Percentiles rank a stretch among this genome's conserved stretches.
These are phyloP conservation scores for Sporobolomyces phaffii DNA, from an alignment of 768 basidiomycete species.

Conservation along the genomic window DNA sequence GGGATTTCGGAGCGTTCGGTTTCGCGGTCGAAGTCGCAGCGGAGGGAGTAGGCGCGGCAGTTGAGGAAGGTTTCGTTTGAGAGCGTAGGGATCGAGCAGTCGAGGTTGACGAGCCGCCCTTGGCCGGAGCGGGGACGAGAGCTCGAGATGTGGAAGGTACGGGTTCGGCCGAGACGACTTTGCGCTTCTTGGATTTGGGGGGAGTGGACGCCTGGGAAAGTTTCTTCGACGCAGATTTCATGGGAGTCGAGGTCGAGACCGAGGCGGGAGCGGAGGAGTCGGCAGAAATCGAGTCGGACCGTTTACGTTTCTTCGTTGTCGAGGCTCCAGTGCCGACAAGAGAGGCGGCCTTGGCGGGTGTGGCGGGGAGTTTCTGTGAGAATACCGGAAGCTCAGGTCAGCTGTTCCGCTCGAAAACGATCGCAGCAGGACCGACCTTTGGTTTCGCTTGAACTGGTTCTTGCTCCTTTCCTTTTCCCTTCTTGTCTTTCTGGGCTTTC, in stretches of 20 bases:
- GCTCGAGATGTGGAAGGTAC: background rate
- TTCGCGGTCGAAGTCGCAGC: background rate
- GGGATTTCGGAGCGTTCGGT: background rate
- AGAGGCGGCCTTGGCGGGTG: background rate
- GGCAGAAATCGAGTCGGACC: constrained; percentile 14
- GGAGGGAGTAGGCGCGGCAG: no score
- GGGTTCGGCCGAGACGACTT: constrained; percentile 3
- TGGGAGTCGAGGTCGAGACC: background rate
- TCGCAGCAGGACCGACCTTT: no score
- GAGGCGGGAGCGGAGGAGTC: background rate
- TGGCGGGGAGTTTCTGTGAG: no score
- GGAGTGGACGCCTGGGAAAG: background rate
- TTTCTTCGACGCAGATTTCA: background rate
- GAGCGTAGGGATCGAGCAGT: constrained; percentile 8
- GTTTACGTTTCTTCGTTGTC: constrained; percentile 24
- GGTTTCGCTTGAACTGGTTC: no score
- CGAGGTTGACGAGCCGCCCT: background rate
- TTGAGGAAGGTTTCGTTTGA: background rate
- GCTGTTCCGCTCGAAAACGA: no score
- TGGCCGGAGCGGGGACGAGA: background rate
- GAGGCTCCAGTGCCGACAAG: background rate
- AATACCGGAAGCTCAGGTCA: no score
- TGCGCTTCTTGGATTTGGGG: constrained; percentile 23
- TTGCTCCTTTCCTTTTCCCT: background rate
- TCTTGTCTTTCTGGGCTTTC: background rate